Evolutionary conservation across 106 monocot genomes (phyloP).

Genomic region (Dioscorea dumetorum): DNA sequence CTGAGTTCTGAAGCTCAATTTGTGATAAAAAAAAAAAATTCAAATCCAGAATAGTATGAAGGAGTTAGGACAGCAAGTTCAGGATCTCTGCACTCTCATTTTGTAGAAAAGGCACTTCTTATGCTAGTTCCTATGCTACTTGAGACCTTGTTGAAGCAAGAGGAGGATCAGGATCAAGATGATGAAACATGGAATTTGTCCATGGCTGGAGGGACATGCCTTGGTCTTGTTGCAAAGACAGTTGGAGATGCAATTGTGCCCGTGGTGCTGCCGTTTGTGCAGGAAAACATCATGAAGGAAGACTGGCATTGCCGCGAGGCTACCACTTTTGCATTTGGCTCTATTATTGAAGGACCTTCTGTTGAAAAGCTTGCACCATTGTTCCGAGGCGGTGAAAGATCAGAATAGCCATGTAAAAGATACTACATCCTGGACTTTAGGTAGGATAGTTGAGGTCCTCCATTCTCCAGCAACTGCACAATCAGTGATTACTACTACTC

Average conservation of each 20-base stretch:
- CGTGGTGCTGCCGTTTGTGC: conserved; percentile 83
- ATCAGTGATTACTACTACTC: conserved; percentile 34
- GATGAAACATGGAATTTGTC: conserved; percentile 74
- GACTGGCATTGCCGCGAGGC: conserved; percentile 70
- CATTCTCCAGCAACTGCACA: conserved; percentile 32
- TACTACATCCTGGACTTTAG: conserved; percentile 81
- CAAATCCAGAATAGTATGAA: conserved; percentile 50
- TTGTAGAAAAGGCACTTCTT: conserved; percentile 67
- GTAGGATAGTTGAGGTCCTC: conserved; percentile 52
- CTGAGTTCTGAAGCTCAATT: conserved; percentile 81
- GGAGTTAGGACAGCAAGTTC: conserved; percentile 25
- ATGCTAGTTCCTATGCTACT: conserved; percentile 62
- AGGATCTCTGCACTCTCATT: conserved; percentile 26
- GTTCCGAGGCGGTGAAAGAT: conserved; percentile 62
- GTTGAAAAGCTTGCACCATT: conserved; percentile 53
- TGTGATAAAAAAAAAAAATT: conserved; percentile 89
- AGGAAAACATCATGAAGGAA: conserved; percentile 51
- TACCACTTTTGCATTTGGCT: conserved; percentile 87
- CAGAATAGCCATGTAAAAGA: no score
- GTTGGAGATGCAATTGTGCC: conserved; percentile 75
- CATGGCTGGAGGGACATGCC: conserved; percentile 90
- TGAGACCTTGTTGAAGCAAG: conserved; percentile 72
- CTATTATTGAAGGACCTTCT: conserved; percentile 86
- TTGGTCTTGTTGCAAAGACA: conserved; percentile 66
- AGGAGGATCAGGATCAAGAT: no score